Conservation (phyloP, 2,329 filamentous ascomycete genomes). For the Pestalotiopsis sp. region DNA sequence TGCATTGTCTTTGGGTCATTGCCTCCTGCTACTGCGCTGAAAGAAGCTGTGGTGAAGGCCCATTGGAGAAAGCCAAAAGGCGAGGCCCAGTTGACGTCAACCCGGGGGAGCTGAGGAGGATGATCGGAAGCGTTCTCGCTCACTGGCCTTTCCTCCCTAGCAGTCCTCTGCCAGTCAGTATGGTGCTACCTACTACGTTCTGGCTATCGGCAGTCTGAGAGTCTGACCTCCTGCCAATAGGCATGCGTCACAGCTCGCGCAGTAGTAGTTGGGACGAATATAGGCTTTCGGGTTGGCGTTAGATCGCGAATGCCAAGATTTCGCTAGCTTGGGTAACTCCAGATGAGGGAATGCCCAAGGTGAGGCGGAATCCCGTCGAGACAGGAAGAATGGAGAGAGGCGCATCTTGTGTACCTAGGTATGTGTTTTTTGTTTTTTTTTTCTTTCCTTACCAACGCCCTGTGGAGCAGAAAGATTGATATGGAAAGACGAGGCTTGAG, state of each 20-base stretch:
- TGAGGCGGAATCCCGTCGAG: slow-evolving; percentile 1
- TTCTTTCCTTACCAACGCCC: not conserved
- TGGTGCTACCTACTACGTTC: not conserved
- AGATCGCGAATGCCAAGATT: slow-evolving; percentile 4
- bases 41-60: not conserved
- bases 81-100: slow-evolving; percentile 5
- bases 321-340: not conserved
- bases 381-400: not conserved
- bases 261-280: not conserved
- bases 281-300: slow-evolving; percentile 7
- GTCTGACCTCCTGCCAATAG: not conserved
- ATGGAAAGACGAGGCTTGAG: not conserved
- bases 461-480: not conserved
- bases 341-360: slow-evolving; percentile 1
- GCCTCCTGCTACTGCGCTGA: not conserved
- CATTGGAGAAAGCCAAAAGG: not conserved
- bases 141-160: not conserved
- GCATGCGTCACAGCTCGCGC: not conserved
- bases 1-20: not conserved
- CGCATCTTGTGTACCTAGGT: not conserved
- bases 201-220: slow-evolving; percentile 1
- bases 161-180: not conserved
- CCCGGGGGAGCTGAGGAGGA: not conserved
- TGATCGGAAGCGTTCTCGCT: slow-evolving; percentile 4
- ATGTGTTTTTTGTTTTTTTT: not conserved